Conservation (phyloP, 495 filamentous ascomycete species). For the Penicillium psychrofluorescens region DNA sequence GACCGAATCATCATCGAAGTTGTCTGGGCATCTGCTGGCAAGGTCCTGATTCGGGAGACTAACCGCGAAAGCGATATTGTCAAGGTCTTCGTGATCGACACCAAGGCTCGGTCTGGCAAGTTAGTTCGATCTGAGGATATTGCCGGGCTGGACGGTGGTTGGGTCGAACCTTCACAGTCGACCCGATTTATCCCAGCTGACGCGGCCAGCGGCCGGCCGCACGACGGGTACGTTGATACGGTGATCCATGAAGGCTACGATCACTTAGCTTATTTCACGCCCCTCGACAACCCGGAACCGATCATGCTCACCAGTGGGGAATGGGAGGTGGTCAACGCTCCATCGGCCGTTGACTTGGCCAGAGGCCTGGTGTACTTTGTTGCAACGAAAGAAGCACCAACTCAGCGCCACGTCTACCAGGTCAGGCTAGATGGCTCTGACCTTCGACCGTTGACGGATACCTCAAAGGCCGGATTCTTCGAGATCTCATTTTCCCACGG, state of each 20-base stretch:
- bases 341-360: slow-evolving; percentile 78
- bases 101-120: slow-evolving; percentile 64
- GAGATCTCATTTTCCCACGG: slow-evolving; percentile 76
- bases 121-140: slow-evolving; percentile 74
- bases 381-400: slow-evolving; percentile 78
- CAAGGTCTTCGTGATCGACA: slow-evolving; percentile 79
- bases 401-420: slow-evolving; percentile 83
- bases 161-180: slow-evolving; percentile 89
- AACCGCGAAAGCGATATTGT: slow-evolving; percentile 91
- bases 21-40: slow-evolving; percentile 72
- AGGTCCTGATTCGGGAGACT: slow-evolving; percentile 81
- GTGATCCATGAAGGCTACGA: slow-evolving; percentile 82
- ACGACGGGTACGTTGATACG: slow-evolving; percentile 91
- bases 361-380: slow-evolving; percentile 87
- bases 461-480: slow-evolving; percentile 73
- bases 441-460: slow-evolving; percentile 66
- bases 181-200: slow-evolving; percentile 85
- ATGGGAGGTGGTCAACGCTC: slow-evolving; percentile 90
- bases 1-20: slow-evolving; percentile 90
- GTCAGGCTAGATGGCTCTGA: slow-evolving; percentile 75
- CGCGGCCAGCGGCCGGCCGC: slow-evolving; percentile 61
- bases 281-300: slow-evolving; percentile 73
- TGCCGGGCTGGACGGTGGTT: slow-evolving; percentile 78
- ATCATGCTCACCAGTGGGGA: slow-evolving; percentile 77
- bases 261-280: slow-evolving; percentile 92